Evolutionary conservation across 139 green algal species (phyloP).

Genomic region (Picochlorum costavermella): DNA sequence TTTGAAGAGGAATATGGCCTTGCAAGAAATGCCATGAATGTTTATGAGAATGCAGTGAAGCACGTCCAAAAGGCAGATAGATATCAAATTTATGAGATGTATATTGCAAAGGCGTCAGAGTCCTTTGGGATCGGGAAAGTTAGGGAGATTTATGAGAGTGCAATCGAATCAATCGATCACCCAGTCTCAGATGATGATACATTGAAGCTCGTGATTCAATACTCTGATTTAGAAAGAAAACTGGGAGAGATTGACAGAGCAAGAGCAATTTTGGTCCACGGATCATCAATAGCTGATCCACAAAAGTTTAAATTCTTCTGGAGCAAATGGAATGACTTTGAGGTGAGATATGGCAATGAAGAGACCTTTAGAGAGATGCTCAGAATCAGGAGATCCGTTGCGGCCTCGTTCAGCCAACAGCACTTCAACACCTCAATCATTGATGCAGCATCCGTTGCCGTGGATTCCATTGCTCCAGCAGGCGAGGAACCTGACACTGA

Average conservation of each 20-base stretch:
- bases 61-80: slow-evolving; percentile 67
- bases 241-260: slow-evolving; percentile 95
- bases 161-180: slow-evolving; percentile 71
- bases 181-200: slow-evolving; percentile 65
- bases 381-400: slow-evolving; percentile 85
- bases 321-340: slow-evolving; percentile 90
- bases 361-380: slow-evolving; percentile 99
- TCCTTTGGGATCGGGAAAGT: slow-evolving; percentile 95
- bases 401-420: slow-evolving; percentile 65
- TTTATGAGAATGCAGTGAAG: slow-evolving; percentile 66
- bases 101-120: slow-evolving; percentile 74
- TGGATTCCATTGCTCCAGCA: neutral
- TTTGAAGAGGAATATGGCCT: slow-evolving; percentile 92
- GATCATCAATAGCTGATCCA: slow-evolving; percentile 51
- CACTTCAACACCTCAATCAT: slow-evolving; percentile 79
- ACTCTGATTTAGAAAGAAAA: slow-evolving; percentile 73
- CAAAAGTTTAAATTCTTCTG: slow-evolving; percentile 65
- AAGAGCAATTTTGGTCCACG: slow-evolving; percentile 84
- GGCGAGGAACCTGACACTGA: slow-evolving; percentile 39
- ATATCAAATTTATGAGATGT: slow-evolving; percentile 75
- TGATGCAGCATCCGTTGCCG: slow-evolving; percentile 41
- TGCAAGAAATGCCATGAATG: slow-evolving; percentile 80
- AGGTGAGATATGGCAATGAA: slow-evolving; percentile 85
- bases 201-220: slow-evolving; percentile 71
- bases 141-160: slow-evolving; percentile 87